Evolutionary conservation across 768 basidiomycete genomes (phyloP).

Genomic region (Agaricus subrufescens): DNA sequence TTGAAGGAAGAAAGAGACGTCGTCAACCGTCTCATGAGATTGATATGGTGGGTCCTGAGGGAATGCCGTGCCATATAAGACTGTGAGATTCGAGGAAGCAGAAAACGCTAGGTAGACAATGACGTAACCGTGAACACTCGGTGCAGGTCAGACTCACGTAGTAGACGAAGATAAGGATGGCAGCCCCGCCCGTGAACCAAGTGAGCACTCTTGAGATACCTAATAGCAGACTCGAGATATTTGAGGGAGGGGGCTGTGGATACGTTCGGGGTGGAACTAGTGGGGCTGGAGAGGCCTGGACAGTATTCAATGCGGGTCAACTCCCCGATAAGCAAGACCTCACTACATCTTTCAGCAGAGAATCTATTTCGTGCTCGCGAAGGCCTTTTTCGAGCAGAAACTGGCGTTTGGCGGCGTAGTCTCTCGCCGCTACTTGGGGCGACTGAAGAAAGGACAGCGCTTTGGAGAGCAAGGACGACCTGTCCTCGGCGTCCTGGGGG

Average conservation of each 20-base stretch:
- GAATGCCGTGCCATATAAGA: constrained; percentile 59
- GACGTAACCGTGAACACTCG: background rate
- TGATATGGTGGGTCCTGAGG: constrained; percentile 54
- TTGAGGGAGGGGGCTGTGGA: constrained; percentile 65
- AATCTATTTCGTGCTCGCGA: constrained; percentile 52
- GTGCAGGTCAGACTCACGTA: constrained; percentile 42
- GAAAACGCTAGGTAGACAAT: constrained; percentile 45
- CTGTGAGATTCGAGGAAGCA: constrained; percentile 61
- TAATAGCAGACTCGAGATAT: constrained; percentile 60
- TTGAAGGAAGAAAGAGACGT: constrained; percentile 53
- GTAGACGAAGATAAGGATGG: constrained; percentile 55
- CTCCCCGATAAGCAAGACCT: constrained; percentile 14
- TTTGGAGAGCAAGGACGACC: constrained; percentile 42
- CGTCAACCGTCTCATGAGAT: constrained; percentile 50
- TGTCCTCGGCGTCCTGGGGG: constrained; percentile 14
- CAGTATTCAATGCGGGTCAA: background rate
- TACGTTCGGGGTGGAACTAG: constrained; percentile 68
- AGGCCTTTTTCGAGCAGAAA: constrained; percentile 75
- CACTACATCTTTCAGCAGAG: constrained; percentile 54
- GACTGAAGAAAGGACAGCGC: constrained; percentile 66
- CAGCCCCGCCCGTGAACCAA: constrained; percentile 66
- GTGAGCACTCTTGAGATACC: constrained; percentile 55
- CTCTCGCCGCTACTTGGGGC: constrained; percentile 58
- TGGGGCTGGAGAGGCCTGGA: constrained; percentile 36
- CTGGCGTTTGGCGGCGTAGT: constrained; percentile 46